Evolutionary conservation across 1,284 basidiomycete genomes (phyloP), one percentile per base, ranked within the genome.

Genomic region (Fistulina hepatica): DNA sequence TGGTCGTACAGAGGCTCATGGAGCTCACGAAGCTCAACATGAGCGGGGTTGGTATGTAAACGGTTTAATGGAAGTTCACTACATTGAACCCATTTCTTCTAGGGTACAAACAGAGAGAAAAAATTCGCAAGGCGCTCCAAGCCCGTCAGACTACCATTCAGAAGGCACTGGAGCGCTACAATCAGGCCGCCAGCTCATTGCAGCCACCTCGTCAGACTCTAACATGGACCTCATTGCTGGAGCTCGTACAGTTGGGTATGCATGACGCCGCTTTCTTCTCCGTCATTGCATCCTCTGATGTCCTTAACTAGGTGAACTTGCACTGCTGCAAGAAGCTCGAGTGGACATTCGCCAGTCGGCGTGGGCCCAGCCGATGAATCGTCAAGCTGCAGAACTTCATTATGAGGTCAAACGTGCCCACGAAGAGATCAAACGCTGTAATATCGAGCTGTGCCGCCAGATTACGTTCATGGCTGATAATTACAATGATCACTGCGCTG

Each of bases 231-330:
- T 48, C 59, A 17, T 43, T 64, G 9, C 40, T 57, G 4, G 44
- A 55, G 53, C 54, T 37, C 43, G 43, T n/a, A 4, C 54, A 53
- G n/a, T n/a, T n/a, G n/a, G n/a, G n/a, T n/a, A n/a, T n/a, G n/a
- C n/a, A n/a, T n/a, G n/a, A n/a, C n/a, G n/a, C n/a, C n/a, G n/a
- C n/a, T n/a, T n/a, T n/a, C n/a, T n/a, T n/a, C n/a, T n/a, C n/a
- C n/a, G n/a, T n/a, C n/a, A n/a, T n/a, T n/a, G n/a, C n/a, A n/a
- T n/a, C n/a, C n/a, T n/a, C n/a, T n/a, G n/a, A n/a, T n/a, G n/a
- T n/a, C n/a, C n/a, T n/a, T n/a, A n/a, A 12, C 44, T 63, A 1
- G 50, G 52, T 5, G 58, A 63, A 19, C 60, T 64, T 33, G 56
- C 59, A 34, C 50, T 65, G 5, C 50, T 66, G 1, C 49, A 51